Conservation (phyloP, 2,329 filamentous ascomycete genomes). For the Thielaviopsis ethacetica region DNA sequence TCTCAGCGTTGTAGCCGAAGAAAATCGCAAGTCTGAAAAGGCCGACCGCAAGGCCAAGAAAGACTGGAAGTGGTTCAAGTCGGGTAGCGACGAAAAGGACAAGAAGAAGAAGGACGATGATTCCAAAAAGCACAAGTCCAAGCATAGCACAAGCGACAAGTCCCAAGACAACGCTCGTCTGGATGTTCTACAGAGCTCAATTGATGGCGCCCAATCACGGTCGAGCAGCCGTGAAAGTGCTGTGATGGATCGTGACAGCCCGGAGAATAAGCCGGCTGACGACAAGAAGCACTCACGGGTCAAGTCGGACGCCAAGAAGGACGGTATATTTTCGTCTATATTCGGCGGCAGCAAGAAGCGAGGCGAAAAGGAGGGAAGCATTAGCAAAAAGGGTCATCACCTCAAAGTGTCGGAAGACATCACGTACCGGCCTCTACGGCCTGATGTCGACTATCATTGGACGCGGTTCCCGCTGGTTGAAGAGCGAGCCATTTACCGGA, state of each 20-base stretch:
- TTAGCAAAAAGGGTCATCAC: constrained; percentile 51
- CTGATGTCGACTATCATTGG: constrained; percentile 93
- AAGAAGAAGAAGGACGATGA: constrained; percentile 45
- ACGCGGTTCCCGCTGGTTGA: constrained; percentile 88
- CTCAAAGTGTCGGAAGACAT: constrained; percentile 69
- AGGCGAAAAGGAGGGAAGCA: constrained; percentile 52
- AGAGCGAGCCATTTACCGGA: constrained; percentile 91
- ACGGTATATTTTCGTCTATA: constrained; percentile 85
- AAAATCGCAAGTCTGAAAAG: constrained; percentile 53
- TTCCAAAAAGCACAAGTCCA: constrained; percentile 51
- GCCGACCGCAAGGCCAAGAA: constrained; percentile 34
- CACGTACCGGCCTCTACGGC: constrained; percentile 51
- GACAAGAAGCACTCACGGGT: constrained; percentile 72
- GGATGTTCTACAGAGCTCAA: constrained; percentile 75
- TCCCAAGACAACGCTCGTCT: constrained; percentile 63
- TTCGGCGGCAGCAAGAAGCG: constrained; percentile 87
- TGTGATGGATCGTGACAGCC: constrained; percentile 60
- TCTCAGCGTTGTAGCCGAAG: constrained; percentile 65
- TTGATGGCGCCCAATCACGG: constrained; percentile 42
- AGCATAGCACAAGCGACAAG: constrained; percentile 33
- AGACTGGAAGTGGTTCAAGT: constrained; percentile 56
- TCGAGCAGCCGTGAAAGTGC: constrained; percentile 65
- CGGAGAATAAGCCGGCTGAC: constrained; percentile 60
- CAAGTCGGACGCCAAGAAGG: constrained; percentile 68
- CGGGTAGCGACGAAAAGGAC: constrained; percentile 55